Percentiles rank a stretch among this genome's conserved stretches.
phyloP scores from a whole-genome alignment of 1,139 yeast genomes.

The Candida sanyaensis region DNA sequence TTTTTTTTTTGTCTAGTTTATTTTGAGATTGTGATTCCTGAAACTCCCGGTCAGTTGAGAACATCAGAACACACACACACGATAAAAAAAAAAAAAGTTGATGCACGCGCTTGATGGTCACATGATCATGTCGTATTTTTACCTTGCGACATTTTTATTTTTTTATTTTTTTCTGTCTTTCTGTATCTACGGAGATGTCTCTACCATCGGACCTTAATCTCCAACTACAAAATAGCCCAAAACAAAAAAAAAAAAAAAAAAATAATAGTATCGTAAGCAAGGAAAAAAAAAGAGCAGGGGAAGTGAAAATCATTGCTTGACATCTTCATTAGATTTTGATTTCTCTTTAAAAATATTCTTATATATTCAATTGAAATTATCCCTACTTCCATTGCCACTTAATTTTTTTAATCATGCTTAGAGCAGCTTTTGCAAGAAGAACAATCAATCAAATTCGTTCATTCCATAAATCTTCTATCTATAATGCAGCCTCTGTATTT shows the following conservation, averaged over 20 bases:
- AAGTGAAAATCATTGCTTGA: not conserved
- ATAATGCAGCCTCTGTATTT: constrained; percentile 58
- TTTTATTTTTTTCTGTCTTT: not conserved
- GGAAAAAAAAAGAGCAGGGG: not conserved
- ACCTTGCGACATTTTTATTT: not conserved
- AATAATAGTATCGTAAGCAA: not conserved
- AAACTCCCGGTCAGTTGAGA: not conserved
- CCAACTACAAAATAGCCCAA: not conserved
- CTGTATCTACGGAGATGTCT: constrained; percentile 3
- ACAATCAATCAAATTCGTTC: constrained; percentile 12
- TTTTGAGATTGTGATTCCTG: not conserved
- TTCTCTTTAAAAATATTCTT: not conserved
- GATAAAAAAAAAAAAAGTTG: no score
- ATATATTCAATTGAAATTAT: not conserved
- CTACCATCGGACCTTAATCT: constrained; percentile 6
- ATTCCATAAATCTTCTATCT: constrained; percentile 21
- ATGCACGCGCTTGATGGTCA: not conserved
- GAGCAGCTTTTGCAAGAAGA: constrained; percentile 13
- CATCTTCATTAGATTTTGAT: not conserved
- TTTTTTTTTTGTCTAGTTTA: no score
- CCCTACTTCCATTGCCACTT: not conserved
- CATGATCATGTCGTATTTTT: not conserved
- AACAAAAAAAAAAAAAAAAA: not conserved
- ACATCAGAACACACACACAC: not conserved
- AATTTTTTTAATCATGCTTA: constrained; percentile 10